Base-by-base conservation (phyloP, 129 eudicot species). In the Centella asiatica region DNA sequence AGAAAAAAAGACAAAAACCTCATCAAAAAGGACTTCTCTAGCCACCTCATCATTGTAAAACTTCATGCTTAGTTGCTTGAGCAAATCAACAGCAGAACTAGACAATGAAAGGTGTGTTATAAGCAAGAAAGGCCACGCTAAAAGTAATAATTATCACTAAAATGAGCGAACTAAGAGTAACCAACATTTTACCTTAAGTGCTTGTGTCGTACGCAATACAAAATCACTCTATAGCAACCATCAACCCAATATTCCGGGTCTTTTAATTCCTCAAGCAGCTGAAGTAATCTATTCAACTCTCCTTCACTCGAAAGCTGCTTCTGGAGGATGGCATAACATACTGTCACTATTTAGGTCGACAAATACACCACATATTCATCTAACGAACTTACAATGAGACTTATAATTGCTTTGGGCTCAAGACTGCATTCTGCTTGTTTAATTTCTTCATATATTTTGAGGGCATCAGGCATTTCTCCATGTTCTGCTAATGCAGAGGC, bases 401-500 rank as follows among this genome's bases (percentile, higher is more conserved):
- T 52, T 75, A 76, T 58, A 44, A 71, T 59, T 36, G 98, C 79
- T 81, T 69, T 92, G 57, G 98, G 98, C 73, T 87, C 83, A 67
- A 84, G 62, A 40, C 65, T 66, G 62, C 76, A 81, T 56, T 68
- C 66, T 8, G 59, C 69, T 74, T 81, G 77, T 67, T 78, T 84
- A 13, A 92, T 66, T 73, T 84, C 90, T 70, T 87, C 81, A 52
- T 81, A 92, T 25, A 92, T 22, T 4, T 74, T 25, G 17, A 87
- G 78, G 33, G 98, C 98, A 76, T 76, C 83, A 18, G 77, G 65
- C 60, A 92, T 63, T 73, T 77, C 76, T 49, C 90, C 96, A 27
- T 84, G 75, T 62, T 80, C 49, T 50, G 98, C 98, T 75, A 92
- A 85, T 44, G 94, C 90, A 4, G 82, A 78, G 56, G 82, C 77